Evolutionary conservation across 805 yeast genomes (phyloP).

Genomic region (Myxozyma melibiosi): DNA sequence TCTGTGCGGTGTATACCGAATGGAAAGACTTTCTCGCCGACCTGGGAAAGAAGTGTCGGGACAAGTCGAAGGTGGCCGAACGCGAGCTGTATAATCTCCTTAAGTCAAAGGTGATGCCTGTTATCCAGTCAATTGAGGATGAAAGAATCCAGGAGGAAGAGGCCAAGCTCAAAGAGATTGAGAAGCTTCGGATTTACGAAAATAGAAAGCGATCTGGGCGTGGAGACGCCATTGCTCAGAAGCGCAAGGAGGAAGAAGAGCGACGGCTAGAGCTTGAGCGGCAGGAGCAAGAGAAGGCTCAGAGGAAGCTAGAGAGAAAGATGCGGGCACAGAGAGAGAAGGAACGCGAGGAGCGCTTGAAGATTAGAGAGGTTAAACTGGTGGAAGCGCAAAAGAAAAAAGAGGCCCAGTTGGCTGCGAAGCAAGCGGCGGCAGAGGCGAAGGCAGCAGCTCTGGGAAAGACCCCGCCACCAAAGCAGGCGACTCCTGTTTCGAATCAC

Average conservation of each 20-base stretch:
- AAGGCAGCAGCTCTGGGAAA: constrained; percentile 2
- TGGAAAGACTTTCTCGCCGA: constrained; percentile 37
- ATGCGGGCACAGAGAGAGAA: constrained; percentile 15
- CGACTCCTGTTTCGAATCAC: background rate
- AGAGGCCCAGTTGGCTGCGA: constrained; percentile 19
- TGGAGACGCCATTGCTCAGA: constrained; percentile 37
- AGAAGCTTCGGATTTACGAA: constrained; percentile 37
- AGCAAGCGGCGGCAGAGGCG: constrained; percentile 20
- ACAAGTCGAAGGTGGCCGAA: constrained; percentile 28
- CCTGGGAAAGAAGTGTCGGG: constrained; percentile 30
- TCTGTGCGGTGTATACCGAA: constrained; percentile 39
- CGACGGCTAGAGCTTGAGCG: constrained; percentile 21
- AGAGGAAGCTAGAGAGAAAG: constrained; percentile 23
- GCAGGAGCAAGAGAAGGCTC: constrained; percentile 27
- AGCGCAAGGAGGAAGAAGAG: constrained; percentile 36
- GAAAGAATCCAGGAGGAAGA: constrained; percentile 36
- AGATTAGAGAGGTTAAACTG: constrained; percentile 18
- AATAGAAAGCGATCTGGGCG: constrained; percentile 43
- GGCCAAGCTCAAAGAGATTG: constrained; percentile 37
- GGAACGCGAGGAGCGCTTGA: constrained; percentile 25
- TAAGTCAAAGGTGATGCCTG: constrained; percentile 37
- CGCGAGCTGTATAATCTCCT: constrained; percentile 33
- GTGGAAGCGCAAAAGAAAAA: constrained; percentile 28
- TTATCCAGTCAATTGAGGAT: constrained; percentile 38
- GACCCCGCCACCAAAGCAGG: no score